Evolutionary conservation across 2,329 filamentous ascomycete genomes (phyloP).

Genomic region (Waltergamsia citrina): DNA sequence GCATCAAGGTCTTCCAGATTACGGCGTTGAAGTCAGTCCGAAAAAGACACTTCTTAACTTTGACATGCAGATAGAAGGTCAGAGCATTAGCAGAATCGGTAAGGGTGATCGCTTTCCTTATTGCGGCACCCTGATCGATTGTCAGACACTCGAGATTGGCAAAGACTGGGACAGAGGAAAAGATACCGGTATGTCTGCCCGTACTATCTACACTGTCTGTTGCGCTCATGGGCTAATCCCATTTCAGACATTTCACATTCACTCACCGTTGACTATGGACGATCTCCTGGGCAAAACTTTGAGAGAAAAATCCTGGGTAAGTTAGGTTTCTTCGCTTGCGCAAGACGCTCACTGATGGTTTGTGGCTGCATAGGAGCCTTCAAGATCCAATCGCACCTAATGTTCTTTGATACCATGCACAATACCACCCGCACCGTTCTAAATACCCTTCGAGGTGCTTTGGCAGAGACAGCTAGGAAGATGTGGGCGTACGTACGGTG

Average conservation of each 20-base stretch:
- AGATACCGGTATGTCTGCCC: slow-evolving; percentile 33
- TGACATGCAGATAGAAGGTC: slow-evolving; percentile 46
- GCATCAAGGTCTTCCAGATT: slow-evolving; percentile 68
- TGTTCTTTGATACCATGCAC: slow-evolving; percentile 73
- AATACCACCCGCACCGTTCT: slow-evolving; percentile 64
- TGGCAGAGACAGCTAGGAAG: slow-evolving; percentile 71
- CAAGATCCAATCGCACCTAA: slow-evolving; percentile 75
- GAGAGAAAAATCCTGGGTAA: slow-evolving; percentile 67
- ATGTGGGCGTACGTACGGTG: slow-evolving; percentile 53
- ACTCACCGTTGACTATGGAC: slow-evolving; percentile 69
- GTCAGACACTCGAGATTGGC: slow-evolving; percentile 61
- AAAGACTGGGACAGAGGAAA: slow-evolving; percentile 53
- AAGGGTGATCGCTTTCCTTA: slow-evolving; percentile 61
- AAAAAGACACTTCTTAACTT: slow-evolving; percentile 84
- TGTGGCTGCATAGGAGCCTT: slow-evolving; percentile 54
- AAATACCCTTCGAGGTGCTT: slow-evolving; percentile 64
- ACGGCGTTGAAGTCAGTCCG: slow-evolving; percentile 69
- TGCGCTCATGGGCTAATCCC: neutral
- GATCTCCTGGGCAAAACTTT: slow-evolving; percentile 66
- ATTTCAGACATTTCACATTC: slow-evolving; percentile 47
- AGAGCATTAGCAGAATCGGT: slow-evolving; percentile 37
- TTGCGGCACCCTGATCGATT: slow-evolving; percentile 74
- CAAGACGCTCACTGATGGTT: too few relatives aligned
- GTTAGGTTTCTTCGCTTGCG: slow-evolving; percentile 13
- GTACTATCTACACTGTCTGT: neutral